Conservation (phyloP, 2,329 filamentous ascomycete species). For the Alternaria gaisen region DNA sequence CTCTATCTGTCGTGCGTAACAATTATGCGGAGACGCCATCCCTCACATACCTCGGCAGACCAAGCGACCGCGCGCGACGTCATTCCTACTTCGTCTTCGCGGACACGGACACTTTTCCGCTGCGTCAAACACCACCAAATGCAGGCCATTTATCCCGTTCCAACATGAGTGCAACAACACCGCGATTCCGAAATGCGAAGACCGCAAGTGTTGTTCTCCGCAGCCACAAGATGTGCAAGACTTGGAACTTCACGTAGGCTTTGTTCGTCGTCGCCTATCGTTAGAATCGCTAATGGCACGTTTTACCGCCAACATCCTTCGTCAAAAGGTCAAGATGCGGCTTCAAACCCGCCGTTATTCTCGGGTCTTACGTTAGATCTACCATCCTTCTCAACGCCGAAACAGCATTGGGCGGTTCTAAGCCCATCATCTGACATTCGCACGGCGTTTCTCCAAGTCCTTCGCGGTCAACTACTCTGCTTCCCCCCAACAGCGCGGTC, state of each 20-base stretch:
- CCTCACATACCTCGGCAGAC: slow-evolving; percentile 35
- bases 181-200: slow-evolving; percentile 41
- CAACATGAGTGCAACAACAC: slow-evolving; percentile 10
- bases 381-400: slow-evolving; percentile 61
- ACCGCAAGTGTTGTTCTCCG: slow-evolving; percentile 38
- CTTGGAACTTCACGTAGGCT: slow-evolving; percentile 29
- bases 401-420: slow-evolving; percentile 82
- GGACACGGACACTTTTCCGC: slow-evolving; percentile 35
- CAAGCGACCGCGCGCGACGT: slow-evolving; percentile 27
- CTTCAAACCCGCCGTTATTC: slow-evolving; percentile 77
- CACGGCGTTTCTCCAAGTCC: slow-evolving; percentile 81
- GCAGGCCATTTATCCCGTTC: slow-evolving; percentile 15
- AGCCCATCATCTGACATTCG: slow-evolving; percentile 81
- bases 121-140: slow-evolving; percentile 22
- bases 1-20: neutral
- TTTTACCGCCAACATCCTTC: slow-evolving; percentile 80
- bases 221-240: slow-evolving; percentile 36
- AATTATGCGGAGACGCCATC: slow-evolving; percentile 15
- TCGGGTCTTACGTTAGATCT: slow-evolving; percentile 74
- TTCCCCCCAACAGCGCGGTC: slow-evolving; percentile 77
- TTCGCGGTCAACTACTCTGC: slow-evolving; percentile 78
- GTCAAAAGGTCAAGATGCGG: slow-evolving; percentile 49
- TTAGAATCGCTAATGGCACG: slow-evolving; percentile 68
- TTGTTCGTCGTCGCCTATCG: slow-evolving; percentile 37
- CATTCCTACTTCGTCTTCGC: slow-evolving; percentile 24